These are phyloP conservation scores for Backusella morwellensis DNA, from an alignment of 192 early-diverging fungal genomes.

Conservation along the genomic window DNA sequence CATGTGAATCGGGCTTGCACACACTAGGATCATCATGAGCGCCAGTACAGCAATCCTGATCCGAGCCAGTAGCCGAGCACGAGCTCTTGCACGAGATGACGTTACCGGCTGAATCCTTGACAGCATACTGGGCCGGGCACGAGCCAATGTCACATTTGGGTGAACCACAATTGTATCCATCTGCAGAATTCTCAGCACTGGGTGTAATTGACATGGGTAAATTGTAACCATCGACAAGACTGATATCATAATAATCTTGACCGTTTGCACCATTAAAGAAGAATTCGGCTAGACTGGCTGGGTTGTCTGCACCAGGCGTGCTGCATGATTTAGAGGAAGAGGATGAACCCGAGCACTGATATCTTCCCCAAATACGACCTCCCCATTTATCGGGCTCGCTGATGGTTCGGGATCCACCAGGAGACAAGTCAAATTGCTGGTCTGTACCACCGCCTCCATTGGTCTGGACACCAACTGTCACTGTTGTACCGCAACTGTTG, in stretches of 20 bases:
- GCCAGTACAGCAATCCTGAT: slow-evolving; percentile 29
- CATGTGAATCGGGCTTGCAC: slow-evolving; percentile 9
- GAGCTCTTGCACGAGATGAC: slow-evolving; percentile 24
- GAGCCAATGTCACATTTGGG: slow-evolving; percentile 15
- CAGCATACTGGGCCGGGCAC: slow-evolving; percentile 11
- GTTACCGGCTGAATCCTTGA: slow-evolving; percentile 20
- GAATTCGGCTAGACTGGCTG: slow-evolving; percentile 32
- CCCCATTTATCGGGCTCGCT: slow-evolving; percentile 18
- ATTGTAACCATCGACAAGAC: slow-evolving; percentile 33
- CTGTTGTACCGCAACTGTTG: slow-evolving; percentile 17
- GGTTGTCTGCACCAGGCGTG: slow-evolving; percentile 20
- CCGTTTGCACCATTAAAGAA: slow-evolving; percentile 23
- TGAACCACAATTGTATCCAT: slow-evolving; percentile 20
- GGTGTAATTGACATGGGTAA: slow-evolving; percentile 22
- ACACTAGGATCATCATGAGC: background rate
- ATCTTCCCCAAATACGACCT: slow-evolving; percentile 26
- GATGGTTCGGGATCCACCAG: background rate
- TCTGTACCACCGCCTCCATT: slow-evolving; percentile 17
- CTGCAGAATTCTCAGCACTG: background rate
- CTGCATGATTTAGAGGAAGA: background rate
- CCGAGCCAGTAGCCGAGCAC: slow-evolving; percentile 18
- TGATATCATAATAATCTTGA: slow-evolving; percentile 31
- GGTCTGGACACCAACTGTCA: slow-evolving; percentile 25
- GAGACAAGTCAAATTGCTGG: slow-evolving; percentile 10
- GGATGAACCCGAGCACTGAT: slow-evolving; percentile 9